These are phyloP conservation scores for Sarocladium strictum DNA, from an alignment of 2,329 filamentous ascomycete genomes.

Conservation along the genomic window DNA sequence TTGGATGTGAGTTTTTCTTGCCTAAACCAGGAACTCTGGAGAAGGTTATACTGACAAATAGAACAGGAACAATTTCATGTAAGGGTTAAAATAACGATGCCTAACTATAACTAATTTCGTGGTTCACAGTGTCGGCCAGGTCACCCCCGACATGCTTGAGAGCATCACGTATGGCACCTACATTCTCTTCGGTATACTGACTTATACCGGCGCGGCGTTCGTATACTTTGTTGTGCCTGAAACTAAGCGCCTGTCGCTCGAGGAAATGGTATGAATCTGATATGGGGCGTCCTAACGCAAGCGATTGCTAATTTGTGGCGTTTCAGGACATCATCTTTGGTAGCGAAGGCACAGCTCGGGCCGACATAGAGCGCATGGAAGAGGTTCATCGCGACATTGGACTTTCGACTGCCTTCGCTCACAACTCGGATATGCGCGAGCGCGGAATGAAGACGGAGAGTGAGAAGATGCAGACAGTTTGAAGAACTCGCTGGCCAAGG, in stretches of 20 bases:
- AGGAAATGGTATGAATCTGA: slow-evolving; percentile 45
- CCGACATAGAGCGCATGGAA: slow-evolving; percentile 63
- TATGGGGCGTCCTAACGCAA: neutral
- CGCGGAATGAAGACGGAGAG: neutral
- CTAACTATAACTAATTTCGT: no score
- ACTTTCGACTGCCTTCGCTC: slow-evolving; percentile 24
- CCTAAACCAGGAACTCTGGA: neutral
- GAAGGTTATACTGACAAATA: neutral
- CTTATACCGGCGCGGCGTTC: slow-evolving; percentile 53
- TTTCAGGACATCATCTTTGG: slow-evolving; percentile 59
- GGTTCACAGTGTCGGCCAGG: slow-evolving; percentile 49
- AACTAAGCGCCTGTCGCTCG: slow-evolving; percentile 56
- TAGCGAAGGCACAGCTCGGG: slow-evolving; percentile 57
- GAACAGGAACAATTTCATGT: slow-evolving; percentile 47
- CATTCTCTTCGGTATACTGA: slow-evolving; percentile 63
- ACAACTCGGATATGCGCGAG: neutral
- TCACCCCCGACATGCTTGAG: slow-evolving; percentile 62
- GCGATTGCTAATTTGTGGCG: neutral
- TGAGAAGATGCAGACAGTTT: neutral
- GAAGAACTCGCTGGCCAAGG: no score
- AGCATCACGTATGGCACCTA: slow-evolving; percentile 64
- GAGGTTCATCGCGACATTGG: slow-evolving; percentile 67
- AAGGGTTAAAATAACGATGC: no score
- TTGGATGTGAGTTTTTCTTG: slow-evolving; percentile 44
- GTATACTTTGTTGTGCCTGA: slow-evolving; percentile 60